Percentiles rank a stretch among this genome's conserved stretches.
phyloP scores from a whole-genome alignment of 192 early-diverging fungal genomes.

The Coemansia sp. region DNA sequence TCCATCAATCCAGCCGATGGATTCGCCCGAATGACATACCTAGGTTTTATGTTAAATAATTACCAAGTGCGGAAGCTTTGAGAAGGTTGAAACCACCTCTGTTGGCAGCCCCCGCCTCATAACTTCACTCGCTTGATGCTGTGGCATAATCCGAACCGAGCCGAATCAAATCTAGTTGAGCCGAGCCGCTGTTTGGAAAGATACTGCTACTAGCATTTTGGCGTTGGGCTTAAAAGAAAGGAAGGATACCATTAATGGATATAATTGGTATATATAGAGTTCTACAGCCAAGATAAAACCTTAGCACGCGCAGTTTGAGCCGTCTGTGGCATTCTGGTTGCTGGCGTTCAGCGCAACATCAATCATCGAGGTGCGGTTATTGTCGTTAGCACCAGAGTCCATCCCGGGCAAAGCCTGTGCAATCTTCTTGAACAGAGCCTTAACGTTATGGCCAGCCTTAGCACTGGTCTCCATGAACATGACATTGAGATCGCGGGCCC shows the following conservation, averaged over 20 bases:
- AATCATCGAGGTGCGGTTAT: conserved; percentile 54
- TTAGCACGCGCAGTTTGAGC: conserved; percentile 58
- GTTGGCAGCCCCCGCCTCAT: not conserved
- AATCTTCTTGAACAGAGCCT: conserved; percentile 95
- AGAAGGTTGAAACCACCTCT: conserved; percentile 4
- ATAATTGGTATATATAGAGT: too few species aligned
- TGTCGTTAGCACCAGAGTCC: conserved; percentile 67
- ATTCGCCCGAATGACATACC: conserved; percentile 5
- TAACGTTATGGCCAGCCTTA: conserved; percentile 99
- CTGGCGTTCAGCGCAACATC: conserved; percentile 59
- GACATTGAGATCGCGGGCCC: conserved; percentile 93
- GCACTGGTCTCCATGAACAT: conserved; percentile 99
- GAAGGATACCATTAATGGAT: too few species aligned
- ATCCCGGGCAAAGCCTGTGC: conserved; percentile 82
- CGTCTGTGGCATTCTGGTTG: conserved; percentile 48
- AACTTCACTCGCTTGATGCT: not conserved
- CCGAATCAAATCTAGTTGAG: not conserved
- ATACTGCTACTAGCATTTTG: too few species aligned
- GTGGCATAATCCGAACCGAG: not conserved
- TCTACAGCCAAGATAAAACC: not conserved
- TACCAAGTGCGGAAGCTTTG: conserved; percentile 8
- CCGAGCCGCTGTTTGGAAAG: not conserved
- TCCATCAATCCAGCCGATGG: conserved; percentile 11
- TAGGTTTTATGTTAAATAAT: conserved; percentile 9
- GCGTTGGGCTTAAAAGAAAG: too few species aligned